Evolutionary conservation across 768 basidiomycete genomes (phyloP), one percentile per base, ranked within the genome.

Genomic region (Phlebiopsis flavidoalba): DNA sequence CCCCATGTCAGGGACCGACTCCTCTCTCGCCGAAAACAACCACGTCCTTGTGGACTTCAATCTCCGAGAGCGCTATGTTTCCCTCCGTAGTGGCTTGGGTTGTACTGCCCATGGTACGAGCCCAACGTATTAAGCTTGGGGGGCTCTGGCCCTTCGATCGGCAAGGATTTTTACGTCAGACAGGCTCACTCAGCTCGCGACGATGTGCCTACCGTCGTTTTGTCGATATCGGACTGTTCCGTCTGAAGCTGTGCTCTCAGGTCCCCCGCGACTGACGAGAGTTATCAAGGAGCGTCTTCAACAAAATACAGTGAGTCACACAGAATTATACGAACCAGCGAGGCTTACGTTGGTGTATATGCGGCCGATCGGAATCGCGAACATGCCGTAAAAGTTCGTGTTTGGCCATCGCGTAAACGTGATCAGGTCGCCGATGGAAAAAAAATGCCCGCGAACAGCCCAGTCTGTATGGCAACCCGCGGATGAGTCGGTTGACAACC

Each of bases 391-490:
- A 1, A 75, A 49, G 37, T 71, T 74, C 2, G 75, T 73, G 10
- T 60, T 63, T 1, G 71, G 70, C 14, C 67, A 61, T 21, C 59
- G 50, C 6, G 70, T 11, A 62, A 75, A 75, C 0, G 72, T 64
- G 36, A 82, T 76, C 26, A 84, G 66, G 66, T 83, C 81, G 1
- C 74, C 79, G 37, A 83, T 63, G 10, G 83, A 80, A 53, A 84
- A 53, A 84, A 82, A 0, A 81, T 70, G 0, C 79, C 77, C 12
- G 77, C 79, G 60, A 83, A 83, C 5, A 81, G 62, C 45, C 83
- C 82, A 3, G 83, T 83, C 62, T 83, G 81, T 35, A 83, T 69
- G 10, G 82, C 81, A 26, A n/a, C n/a, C 82, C 82, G 57, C 80
- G 79, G 61, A 83, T 83, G 3, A 83, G 72, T 36, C 79, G 77